Conservation (phyloP, 352 stramenopile species). For the Phytophthora ohioensis region DNA sequence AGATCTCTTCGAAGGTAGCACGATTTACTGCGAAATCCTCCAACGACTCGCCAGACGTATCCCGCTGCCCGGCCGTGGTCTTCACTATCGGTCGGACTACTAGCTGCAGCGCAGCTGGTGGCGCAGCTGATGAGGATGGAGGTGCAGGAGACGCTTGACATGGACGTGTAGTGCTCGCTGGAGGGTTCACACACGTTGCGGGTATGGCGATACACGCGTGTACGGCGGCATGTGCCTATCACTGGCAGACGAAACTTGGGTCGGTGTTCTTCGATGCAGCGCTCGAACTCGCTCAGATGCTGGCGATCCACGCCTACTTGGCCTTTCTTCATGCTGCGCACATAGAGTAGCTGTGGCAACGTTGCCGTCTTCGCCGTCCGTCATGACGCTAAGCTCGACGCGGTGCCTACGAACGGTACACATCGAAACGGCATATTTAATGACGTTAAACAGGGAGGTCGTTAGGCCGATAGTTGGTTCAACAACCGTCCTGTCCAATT, state of each 20-base stretch:
- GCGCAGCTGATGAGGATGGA: no score
- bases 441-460: no score
- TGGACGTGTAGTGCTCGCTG: neutral
- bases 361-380: no score
- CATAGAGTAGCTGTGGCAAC: no score
- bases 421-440: no score
- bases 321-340: no score
- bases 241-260: neutral
- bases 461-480: no score
- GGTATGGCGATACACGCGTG: neutral
- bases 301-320: neutral
- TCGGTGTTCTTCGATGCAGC: neutral
- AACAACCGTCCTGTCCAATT: no score
- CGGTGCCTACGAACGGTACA: no score
- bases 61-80: neutral
- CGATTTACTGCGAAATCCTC: slow-evolving; percentile 12
- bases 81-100: neutral
- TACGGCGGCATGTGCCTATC: neutral
- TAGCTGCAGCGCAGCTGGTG: neutral
- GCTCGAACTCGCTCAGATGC: neutral
- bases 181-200: neutral
- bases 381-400: no score
- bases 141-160: neutral
- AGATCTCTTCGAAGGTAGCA: slow-evolving; percentile 8
- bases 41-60: neutral